Evolutionary conservation across 345 rosid genomes (phyloP).

Genomic region (Syzygium grande): DNA sequence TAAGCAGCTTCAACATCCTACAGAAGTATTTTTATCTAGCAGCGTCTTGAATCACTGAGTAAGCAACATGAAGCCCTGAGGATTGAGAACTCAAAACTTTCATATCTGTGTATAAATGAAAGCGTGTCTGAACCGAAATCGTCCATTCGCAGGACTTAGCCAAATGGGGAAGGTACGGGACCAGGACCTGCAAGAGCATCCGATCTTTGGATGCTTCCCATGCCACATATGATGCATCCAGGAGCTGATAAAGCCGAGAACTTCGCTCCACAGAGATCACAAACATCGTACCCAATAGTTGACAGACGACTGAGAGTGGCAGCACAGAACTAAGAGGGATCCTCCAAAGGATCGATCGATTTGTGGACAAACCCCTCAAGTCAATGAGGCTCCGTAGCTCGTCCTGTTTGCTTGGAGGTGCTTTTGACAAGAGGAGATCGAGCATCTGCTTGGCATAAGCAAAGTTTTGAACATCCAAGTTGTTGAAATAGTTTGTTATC

Average conservation of each 20-base stretch:
- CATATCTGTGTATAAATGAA: neutral
- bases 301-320: conserved; percentile 95
- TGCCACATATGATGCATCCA: conserved; percentile 94
- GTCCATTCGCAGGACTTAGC: conserved; percentile 25
- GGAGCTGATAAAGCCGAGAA: conserved; percentile 87
- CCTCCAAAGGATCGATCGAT: conserved; percentile 92
- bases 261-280: conserved; percentile 92
- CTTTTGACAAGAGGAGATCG: conserved; percentile 87
- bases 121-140: neutral
- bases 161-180: conserved; percentile 75
- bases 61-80: neutral
- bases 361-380: conserved; percentile 82
- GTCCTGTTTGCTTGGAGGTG: conserved; percentile 87
- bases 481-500: neutral
- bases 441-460: conserved; percentile 94
- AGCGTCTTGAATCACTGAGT: neutral
- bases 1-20: neutral
- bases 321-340: conserved; percentile 89
- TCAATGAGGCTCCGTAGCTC: conserved; percentile 79
- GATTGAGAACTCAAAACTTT: neutral
- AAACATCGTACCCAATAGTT: conserved; percentile 91
- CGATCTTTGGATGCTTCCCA: conserved; percentile 94
- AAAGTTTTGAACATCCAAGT: conserved; percentile 97
- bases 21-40: neutral
- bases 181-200: conserved; percentile 72